Percentiles rank a stretch among this genome's conserved stretches.
These are phyloP conservation scores for Alternaria dauci DNA, from an alignment of 2,329 filamentous ascomycete genomes.

Conservation along the genomic window DNA sequence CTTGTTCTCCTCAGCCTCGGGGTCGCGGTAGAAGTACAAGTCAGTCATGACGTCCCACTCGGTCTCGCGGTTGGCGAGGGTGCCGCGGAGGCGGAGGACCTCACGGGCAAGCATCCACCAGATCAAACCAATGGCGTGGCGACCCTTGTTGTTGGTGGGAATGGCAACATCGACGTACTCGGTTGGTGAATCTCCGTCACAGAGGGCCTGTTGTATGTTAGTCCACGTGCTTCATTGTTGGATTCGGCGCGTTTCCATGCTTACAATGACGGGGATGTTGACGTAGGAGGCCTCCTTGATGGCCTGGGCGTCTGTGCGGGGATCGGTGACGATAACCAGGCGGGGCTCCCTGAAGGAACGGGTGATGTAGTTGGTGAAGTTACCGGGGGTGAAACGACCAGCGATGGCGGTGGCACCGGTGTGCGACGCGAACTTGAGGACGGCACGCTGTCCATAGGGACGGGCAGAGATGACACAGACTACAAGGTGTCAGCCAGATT, in stretches of 20 bases:
- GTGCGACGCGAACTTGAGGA: slow-evolving; percentile 99
- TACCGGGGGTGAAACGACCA: slow-evolving; percentile 99
- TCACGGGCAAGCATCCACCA: slow-evolving; percentile 99
- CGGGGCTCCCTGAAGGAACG: slow-evolving; percentile 99
- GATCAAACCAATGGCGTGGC: slow-evolving; percentile 96
- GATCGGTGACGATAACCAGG: slow-evolving; percentile 99
- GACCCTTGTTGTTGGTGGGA: slow-evolving; percentile 99
- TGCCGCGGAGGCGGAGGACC: slow-evolving; percentile 98
- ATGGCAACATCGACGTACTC: slow-evolving; percentile 99
- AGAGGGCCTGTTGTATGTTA: slow-evolving; percentile 70
- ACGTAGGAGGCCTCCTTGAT: slow-evolving; percentile 99
- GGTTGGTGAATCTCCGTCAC: slow-evolving; percentile 98
- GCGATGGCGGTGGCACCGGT: slow-evolving; percentile 98
- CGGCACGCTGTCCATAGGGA: slow-evolving; percentile 99
- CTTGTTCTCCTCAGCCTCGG: slow-evolving; percentile 99
- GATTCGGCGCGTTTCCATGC: slow-evolving; percentile 6
- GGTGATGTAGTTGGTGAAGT: slow-evolving; percentile 99
- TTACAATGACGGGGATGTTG: slow-evolving; percentile 95
- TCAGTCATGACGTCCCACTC: slow-evolving; percentile 99
- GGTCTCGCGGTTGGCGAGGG: slow-evolving; percentile 92
- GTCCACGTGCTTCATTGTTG: not conserved
- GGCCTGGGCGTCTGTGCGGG: slow-evolving; percentile 98
- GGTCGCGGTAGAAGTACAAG: slow-evolving; percentile 99
- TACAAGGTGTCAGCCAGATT: slow-evolving; percentile 29
- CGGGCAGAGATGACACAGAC: slow-evolving; percentile 93